Conservation (phyloP, 1,139 yeast species). For the Candida sojae region DNA sequence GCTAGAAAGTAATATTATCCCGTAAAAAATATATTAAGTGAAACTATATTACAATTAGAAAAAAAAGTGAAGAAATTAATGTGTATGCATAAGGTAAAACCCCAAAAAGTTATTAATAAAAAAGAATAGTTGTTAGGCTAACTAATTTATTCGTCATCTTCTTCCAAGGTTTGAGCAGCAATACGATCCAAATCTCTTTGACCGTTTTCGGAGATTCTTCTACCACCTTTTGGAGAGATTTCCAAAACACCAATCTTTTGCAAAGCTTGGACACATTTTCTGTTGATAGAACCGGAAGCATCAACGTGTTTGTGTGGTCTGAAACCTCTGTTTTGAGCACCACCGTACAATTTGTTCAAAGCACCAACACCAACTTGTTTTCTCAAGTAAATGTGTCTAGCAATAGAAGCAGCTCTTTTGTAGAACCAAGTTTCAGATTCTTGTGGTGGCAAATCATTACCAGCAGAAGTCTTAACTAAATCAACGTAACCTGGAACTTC, state of each 20-base stretch:
- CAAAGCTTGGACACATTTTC: constrained; percentile 96
- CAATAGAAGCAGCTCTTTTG: constrained; percentile 99
- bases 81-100: not conserved
- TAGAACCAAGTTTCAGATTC: constrained; percentile 99
- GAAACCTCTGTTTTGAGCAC: constrained; percentile 98
- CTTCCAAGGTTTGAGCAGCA: constrained; percentile 98
- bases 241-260: constrained; percentile 98
- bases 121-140: constrained; percentile 11
- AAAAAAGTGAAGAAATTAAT: not conserved
- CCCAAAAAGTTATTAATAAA: constrained; percentile 5
- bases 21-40: constrained; percentile 2
- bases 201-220: constrained; percentile 99
- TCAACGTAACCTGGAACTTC: constrained; percentile 99
- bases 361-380: constrained; percentile 99
- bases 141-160: constrained; percentile 69
- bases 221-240: constrained; percentile 97
- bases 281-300: constrained; percentile 99
- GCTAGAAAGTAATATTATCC: constrained; percentile 1
- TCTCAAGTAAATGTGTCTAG: constrained; percentile 99
- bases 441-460: constrained; percentile 99
- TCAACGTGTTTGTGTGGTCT: constrained; percentile 99
- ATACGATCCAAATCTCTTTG: constrained; percentile 99
- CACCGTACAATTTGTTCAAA: constrained; percentile 98
- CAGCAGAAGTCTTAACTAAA: constrained; percentile 98
- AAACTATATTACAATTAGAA: constrained; percentile 2